Conservation (phyloP, 371 early-diverging fungal species). For the Haplosporangium sp. region DNA sequence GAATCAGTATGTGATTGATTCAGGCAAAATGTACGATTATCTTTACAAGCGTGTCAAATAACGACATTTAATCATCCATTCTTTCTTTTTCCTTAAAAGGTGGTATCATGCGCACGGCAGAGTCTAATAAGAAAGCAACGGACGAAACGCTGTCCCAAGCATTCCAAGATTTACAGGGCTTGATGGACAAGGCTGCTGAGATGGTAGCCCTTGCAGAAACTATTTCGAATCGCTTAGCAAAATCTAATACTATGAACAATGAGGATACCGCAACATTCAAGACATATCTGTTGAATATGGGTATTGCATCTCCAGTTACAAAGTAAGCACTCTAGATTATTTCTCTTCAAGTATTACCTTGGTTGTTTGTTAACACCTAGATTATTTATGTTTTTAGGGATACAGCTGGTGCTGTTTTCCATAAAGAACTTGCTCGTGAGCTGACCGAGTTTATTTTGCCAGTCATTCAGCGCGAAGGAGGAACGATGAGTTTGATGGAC, state of each 20-base stretch:
- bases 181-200: slow-evolving; percentile 88
- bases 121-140: slow-evolving; percentile 69
- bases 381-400: slow-evolving; percentile 59
- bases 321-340: slow-evolving; percentile 52
- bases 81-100: slow-evolving; percentile 56
- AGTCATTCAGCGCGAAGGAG: slow-evolving; percentile 70
- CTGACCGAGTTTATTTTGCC: slow-evolving; percentile 83
- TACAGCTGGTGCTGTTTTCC: slow-evolving; percentile 86
- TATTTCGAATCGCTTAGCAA: slow-evolving; percentile 66
- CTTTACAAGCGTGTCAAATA: too few species aligned
- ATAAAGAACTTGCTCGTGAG: slow-evolving; percentile 86
- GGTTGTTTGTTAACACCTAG: not conserved
- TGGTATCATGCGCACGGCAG: slow-evolving; percentile 80
- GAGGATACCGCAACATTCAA: slow-evolving; percentile 70
- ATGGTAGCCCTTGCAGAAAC: slow-evolving; percentile 74
- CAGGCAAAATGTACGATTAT: too few species aligned
- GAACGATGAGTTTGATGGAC: slow-evolving; percentile 88
- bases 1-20: slow-evolving; percentile 34
- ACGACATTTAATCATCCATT: not conserved
- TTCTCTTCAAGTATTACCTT: not conserved
- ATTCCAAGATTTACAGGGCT: slow-evolving; percentile 85
- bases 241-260: slow-evolving; percentile 77
- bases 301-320: slow-evolving; percentile 91
- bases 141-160: slow-evolving; percentile 82
- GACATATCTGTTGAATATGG: slow-evolving; percentile 83